Evolutionary conservation across 495 filamentous ascomycete genomes (phyloP), one percentile per base, ranked within the genome.

Genomic region (Penicillium nucicola): DNA sequence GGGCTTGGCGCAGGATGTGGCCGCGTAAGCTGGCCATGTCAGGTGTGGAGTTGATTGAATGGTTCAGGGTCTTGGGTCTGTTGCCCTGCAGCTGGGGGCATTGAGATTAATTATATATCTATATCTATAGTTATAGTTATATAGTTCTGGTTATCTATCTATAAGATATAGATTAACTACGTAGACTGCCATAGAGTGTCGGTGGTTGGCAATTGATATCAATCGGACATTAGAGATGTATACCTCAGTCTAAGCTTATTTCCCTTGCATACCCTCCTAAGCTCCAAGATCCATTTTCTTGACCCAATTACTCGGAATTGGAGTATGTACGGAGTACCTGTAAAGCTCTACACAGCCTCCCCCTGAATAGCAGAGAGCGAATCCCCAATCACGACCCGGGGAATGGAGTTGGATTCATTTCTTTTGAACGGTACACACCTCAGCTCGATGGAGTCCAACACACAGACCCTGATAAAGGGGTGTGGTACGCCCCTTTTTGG

Each of bases 1-100:
- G 35, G 32, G 19, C 61, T 65, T 65, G 61, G 61, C 61, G 22
- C 47, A 56, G 47, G 45, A 58, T 35, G 46, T 60, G 58, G 61
- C 58, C 61, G 58, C 61, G 61, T 65, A 32, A 65, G 61, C 61
- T 65, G 50, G 56, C 49, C 48, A 49, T 49, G 52, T 58, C 58
- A 62, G 59, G 36, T 41, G 50, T 50, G 38, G 46, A 38, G 19
- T 41, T 23, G 14, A 9, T 6, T n/a, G 8, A 20, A 20, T 42
- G 10, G 14, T 20, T 59, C 45, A 56, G 57, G 57, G 53, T 28
- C 25, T 28, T 28, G n/a, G n/a, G n/a, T n/a, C n/a, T n/a, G n/a
- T n/a, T 28, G 25, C 25, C 25, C 25, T 28, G 23, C 23, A 28
- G 23, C 23, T 28, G 25, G 1, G 7, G 7, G 25, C 10, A 28